A percentile compares a stretch with the other conserved stretches of the same genome.
Evolutionary conservation across 495 filamentous ascomycete species (phyloP).

Genomic region (Hypoxylon perforatum): DNA sequence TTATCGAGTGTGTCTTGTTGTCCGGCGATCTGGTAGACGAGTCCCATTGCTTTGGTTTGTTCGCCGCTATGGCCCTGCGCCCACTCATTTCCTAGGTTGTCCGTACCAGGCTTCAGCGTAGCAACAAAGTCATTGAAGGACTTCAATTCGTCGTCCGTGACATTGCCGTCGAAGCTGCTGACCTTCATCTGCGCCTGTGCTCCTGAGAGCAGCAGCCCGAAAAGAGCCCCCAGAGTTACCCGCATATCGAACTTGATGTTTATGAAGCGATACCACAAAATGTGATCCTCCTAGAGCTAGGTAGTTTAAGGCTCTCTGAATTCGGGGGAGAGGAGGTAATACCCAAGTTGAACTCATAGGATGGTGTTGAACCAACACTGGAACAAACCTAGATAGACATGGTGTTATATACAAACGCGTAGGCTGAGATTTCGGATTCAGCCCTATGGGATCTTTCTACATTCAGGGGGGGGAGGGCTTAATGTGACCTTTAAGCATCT

Average conservation of each 20-base stretch:
- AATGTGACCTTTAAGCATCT: too few species aligned
- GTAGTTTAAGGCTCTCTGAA: too few species aligned
- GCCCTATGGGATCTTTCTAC: too few species aligned
- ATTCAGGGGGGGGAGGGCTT: too few species aligned
- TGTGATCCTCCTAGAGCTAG: too few species aligned
- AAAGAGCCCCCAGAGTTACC: not conserved
- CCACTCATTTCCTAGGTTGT: conserved; percentile 29
- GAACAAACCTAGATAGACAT: too few species aligned
- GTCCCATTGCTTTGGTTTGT: conserved; percentile 32
- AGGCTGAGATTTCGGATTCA: too few species aligned
- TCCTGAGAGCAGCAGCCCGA: conserved; percentile 8
- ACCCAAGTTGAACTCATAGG: too few species aligned
- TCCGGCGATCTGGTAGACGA: conserved; percentile 28
- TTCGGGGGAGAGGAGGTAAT: not conserved
- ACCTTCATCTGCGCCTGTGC: conserved; percentile 24
- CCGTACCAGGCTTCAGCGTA: conserved; percentile 20
- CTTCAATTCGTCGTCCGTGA: conserved; percentile 27
- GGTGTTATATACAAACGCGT: too few species aligned
- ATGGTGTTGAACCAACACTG: too few species aligned
- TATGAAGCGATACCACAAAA: too few species aligned
- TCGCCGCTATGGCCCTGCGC: conserved; percentile 33
- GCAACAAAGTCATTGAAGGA: conserved; percentile 31
- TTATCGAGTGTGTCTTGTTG: conserved; percentile 29
- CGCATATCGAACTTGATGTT: conserved; percentile 14
- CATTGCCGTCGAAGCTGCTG: conserved; percentile 34